Percentiles rank a stretch among this genome's conserved stretches.
These are phyloP conservation scores for Boletus insuetus DNA, from an alignment of 768 basidiomycete species.

Conservation along the genomic window DNA sequence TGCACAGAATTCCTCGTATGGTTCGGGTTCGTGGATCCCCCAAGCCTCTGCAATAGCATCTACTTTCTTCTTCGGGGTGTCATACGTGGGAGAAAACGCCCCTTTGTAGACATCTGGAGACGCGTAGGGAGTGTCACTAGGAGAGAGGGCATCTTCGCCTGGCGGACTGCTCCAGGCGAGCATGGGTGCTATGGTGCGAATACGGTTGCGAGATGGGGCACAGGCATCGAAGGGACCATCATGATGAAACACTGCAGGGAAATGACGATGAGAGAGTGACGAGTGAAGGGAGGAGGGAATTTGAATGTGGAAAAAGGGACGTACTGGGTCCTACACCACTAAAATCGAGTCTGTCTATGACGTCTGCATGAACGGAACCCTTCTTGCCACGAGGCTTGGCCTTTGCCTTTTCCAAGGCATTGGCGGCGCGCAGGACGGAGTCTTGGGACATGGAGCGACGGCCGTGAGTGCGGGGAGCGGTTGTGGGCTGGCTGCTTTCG, in stretches of 20 bases:
- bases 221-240: slow-evolving; percentile 92
- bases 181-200: slow-evolving; percentile 79
- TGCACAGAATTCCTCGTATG: slow-evolving; percentile 86
- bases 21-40: slow-evolving; percentile 91
- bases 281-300: not conserved
- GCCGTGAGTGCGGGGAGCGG: slow-evolving; percentile 26
- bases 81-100: slow-evolving; percentile 49
- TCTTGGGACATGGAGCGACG: slow-evolving; percentile 53
- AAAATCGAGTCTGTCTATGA: slow-evolving; percentile 86
- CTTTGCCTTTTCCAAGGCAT: slow-evolving; percentile 45
- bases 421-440: slow-evolving; percentile 39
- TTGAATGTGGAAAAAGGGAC: slow-evolving; percentile 30
- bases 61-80: slow-evolving; percentile 76
- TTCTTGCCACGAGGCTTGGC: slow-evolving; percentile 58
- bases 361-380: slow-evolving; percentile 80
- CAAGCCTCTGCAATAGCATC: slow-evolving; percentile 90
- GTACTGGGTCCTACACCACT: slow-evolving; percentile 81
- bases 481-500: slow-evolving; percentile 23
- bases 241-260: slow-evolving; percentile 76
- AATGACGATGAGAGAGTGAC: not conserved
- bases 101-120: slow-evolving; percentile 39
- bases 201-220: slow-evolving; percentile 84
- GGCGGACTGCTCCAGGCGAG: slow-evolving; percentile 60
- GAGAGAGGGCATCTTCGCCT: slow-evolving; percentile 41
- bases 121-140: slow-evolving; percentile 50